Percentiles rank a stretch among this genome's conserved stretches.
These are phyloP conservation scores for Lentinula sp. DNA, from an alignment of 768 basidiomycete genomes.

Conservation along the genomic window DNA sequence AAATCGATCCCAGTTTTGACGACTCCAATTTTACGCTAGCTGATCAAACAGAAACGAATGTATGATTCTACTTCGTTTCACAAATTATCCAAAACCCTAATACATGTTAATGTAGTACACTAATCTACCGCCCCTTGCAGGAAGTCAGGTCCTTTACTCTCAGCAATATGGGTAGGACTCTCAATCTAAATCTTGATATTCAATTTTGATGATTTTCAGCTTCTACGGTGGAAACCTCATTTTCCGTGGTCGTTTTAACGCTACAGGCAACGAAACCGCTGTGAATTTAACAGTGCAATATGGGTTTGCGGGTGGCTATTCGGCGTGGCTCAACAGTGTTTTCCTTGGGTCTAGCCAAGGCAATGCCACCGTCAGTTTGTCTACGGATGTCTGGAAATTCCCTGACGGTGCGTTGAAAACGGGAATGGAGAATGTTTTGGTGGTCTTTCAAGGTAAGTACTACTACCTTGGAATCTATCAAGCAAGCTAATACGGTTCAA, in stretches of 20 bases:
- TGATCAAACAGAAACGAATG: constrained; percentile 38
- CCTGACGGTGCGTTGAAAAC: constrained; percentile 25
- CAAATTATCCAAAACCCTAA: not conserved
- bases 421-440: constrained; percentile 36
- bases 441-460: constrained; percentile 25
- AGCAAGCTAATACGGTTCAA: not conserved
- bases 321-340: constrained; percentile 41
- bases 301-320: constrained; percentile 46
- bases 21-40: constrained; percentile 41
- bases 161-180: constrained; percentile 42
- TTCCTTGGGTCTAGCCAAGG: constrained; percentile 46
- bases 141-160: constrained; percentile 39
- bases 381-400: constrained; percentile 36
- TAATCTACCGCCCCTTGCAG: constrained; percentile 38
- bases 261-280: constrained; percentile 40
- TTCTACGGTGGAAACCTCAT: constrained; percentile 49
- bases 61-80: constrained; percentile 13
- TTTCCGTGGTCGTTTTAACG: constrained; percentile 47
- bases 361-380: constrained; percentile 32
- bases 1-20: constrained; percentile 38
- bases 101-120: constrained; percentile 30
- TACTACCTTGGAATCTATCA: not conserved
- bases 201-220: constrained; percentile 15
- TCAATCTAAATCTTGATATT: not conserved
- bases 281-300: constrained; percentile 41